phyloP scores from a whole-genome alignment of 768 basidiomycete genomes.

The Auriscalpium vulgare region DNA sequence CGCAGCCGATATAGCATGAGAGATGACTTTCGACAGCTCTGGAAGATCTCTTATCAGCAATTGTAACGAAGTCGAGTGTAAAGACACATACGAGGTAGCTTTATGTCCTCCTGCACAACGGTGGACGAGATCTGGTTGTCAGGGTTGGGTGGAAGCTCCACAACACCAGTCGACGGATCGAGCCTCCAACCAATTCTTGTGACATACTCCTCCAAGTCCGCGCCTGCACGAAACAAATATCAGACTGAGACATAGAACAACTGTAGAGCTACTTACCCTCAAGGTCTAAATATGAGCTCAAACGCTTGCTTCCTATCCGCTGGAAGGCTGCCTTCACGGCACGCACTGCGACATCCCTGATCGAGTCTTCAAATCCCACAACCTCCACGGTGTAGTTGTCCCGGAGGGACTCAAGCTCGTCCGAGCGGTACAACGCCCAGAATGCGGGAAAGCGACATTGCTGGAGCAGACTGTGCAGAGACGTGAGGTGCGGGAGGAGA shows the following conservation, averaged over 20 bases:
- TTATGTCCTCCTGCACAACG: conserved; percentile 76
- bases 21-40: conserved; percentile 74
- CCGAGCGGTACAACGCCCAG: conserved; percentile 70
- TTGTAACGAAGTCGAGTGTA: conserved; percentile 1
- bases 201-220: conserved; percentile 52
- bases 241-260: not conserved
- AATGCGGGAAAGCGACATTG: conserved; percentile 86
- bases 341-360: conserved; percentile 68
- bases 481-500: conserved; percentile 60
- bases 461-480: conserved; percentile 61
- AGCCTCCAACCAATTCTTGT: conserved; percentile 60
- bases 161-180: conserved; percentile 45
- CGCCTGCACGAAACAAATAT: conserved; percentile 28
- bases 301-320: conserved; percentile 55
- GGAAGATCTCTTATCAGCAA: not conserved
- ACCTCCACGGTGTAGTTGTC: conserved; percentile 86
- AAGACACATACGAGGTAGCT: conserved; percentile 60
- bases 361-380: conserved; percentile 75
- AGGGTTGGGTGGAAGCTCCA: conserved; percentile 69
- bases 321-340: conserved; percentile 77
- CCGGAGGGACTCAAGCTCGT: conserved; percentile 59
- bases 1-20: conserved; percentile 57
- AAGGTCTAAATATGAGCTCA: conserved; percentile 66
- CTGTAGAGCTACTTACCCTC: conserved; percentile 33
- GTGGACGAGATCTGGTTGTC: conserved; percentile 87